Conservation (phyloP, 805 yeast genomes). For the Hyphopichia homilentoma region DNA sequence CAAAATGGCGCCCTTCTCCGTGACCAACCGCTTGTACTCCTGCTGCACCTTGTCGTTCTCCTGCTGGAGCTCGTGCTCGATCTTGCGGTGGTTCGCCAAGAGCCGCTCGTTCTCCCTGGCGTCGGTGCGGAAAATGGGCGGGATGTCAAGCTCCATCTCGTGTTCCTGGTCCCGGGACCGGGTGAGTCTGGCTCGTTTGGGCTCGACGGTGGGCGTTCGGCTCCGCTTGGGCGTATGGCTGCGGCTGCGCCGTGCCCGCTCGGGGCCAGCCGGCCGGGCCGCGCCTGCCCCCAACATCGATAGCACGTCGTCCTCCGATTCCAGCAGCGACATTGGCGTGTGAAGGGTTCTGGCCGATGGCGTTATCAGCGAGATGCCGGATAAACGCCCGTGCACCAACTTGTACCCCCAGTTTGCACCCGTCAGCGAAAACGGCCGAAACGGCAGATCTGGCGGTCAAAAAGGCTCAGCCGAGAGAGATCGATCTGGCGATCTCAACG, state of each 20-base stretch:
- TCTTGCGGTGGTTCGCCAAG: constrained; percentile 14
- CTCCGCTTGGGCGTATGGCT: not conserved
- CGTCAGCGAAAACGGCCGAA: too few relatives aligned
- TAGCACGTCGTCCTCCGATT: too few relatives aligned
- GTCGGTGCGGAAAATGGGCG: constrained; percentile 25
- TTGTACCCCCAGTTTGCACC: too few relatives aligned
- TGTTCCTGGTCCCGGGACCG: constrained; percentile 5
- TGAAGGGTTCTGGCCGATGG: too few relatives aligned
- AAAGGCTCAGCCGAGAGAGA: too few relatives aligned
- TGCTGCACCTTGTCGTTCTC: constrained; percentile 12
- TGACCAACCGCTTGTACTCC: constrained; percentile 12
- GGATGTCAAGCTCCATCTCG: constrained; percentile 20
- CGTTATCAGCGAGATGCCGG: too few relatives aligned
- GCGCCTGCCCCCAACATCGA: too few relatives aligned
- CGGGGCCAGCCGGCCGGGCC: not conserved
- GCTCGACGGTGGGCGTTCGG: not conserved
- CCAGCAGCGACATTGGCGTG: too few relatives aligned
- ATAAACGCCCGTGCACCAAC: too few relatives aligned
- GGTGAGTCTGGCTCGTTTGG: not conserved
- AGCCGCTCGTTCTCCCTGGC: constrained; percentile 24
- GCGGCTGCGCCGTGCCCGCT: not conserved
- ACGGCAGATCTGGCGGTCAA: too few relatives aligned
- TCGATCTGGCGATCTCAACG: too few relatives aligned
- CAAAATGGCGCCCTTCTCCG: constrained; percentile 13
- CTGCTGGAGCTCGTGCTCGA: constrained; percentile 14